Base-by-base conservation (phyloP, 371 early-diverging fungal species). In the Cokeromyces recurvatus region DNA sequence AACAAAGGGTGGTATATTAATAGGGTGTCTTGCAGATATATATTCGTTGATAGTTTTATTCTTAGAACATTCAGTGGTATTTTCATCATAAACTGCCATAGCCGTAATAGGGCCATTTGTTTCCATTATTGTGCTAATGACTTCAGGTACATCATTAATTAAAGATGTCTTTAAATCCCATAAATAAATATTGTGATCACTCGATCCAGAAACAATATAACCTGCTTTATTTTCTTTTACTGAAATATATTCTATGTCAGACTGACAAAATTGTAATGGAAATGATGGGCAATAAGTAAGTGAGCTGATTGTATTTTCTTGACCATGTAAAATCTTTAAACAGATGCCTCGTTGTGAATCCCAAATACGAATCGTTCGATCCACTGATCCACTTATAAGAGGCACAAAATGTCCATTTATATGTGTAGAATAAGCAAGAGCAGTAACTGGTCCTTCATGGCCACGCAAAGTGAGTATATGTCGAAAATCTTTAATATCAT, bases 291-390 rank as follows among this genome's bases (percentile, higher is more conserved):
- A 42, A 15, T 36, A 45, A 23, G 44, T 17, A 1, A 58, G 16
- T 9, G 44, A 43, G 2, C 22, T 42, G 27, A 58, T 58, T 20
- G 53, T 58, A 36, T 58, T 58, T 19, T 53, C 53, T 40, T 58
- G 58, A 3, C 58, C 58, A 25, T 52, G 36, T 14, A 58, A 65
- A 20, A 63, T 68, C 15, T 82, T 53, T 11, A 76, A 14, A 48
- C 68, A 64, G 16, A 46, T 40, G 6, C 79, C 79, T 1, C 65
- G 68, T 14, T 59, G 43, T 5, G 76, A 51, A 32, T 68, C 63
- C 91, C 91, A 94, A 3, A 91, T 62, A 43, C 81, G 75, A 41
- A 90, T 81, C 1, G 87, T 84, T 12, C 76, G 68, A 59, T 92
- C 95, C 55, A 89, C 85, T 10, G 85, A 83, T 48, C 90, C 88